Evolutionary conservation across 352 stramenopile species (phyloP), one percentile per base, ranked within the genome.

Genomic region (Globisporangium carolinianum): DNA sequence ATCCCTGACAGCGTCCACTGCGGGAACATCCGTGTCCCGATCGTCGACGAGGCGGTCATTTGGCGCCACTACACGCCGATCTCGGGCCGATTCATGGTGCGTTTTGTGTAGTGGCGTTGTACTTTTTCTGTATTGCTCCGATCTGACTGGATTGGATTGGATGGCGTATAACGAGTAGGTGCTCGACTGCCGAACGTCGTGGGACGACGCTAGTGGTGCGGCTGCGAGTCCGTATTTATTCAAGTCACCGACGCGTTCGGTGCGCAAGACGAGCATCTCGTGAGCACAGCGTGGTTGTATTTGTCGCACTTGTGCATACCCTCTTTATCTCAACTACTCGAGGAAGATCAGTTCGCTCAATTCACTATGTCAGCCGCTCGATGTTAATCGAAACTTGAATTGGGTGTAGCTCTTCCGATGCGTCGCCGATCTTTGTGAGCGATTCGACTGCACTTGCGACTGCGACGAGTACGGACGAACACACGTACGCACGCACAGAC

Each of bases 1-100:
- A 89, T 91, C 32, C 79, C 82, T 1, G 79, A 91, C 65, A 81
- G 77, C 58, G 84, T 85, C 60, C 82, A 91, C 48, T 72, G 74
- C 35, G 79, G 80, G 48, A 87, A 67, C 43, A 79, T 87, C 42
- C 77, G 76, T 3, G 69, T 91, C 15, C 70, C 76, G 2, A 63
- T 91, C 7, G 82, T 91, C 10, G 82, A 91, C 45, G 82, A 91
- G 47, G 77, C 75, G 0, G 65, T 89, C 8, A 80, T 91, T 50
- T 91, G 82, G 82, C 75, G 76, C 36, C 75, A 87, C 58, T 91
- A 91, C 52, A 76, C 76, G 32, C 57, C 69, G 24, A 70, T 88
- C 14, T 87, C 73, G 10, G 72, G 79, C 32, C 68, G 82, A 14
- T 89, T 91, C 42, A 89, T 91, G 82, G 82, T 91, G 49, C 43